Base-by-base conservation (phyloP, 306 rosid species). In the Trifolium pratense region DNA sequence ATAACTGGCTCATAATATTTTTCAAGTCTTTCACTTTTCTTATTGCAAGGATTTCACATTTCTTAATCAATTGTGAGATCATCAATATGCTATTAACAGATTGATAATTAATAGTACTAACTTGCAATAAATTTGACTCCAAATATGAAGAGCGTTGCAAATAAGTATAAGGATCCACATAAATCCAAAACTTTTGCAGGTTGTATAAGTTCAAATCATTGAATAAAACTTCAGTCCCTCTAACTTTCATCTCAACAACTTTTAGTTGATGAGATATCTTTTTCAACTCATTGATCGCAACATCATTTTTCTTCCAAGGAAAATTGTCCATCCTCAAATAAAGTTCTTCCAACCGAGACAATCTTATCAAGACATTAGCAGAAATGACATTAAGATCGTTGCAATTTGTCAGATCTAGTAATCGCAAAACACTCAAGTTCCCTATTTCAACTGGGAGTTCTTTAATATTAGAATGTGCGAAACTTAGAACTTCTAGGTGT, bases 261-360 rank as follows among this genome's bases (percentile, higher is more conserved):
- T 42, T 42, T 42, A 42, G 48, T 13, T 42, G 48, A 42, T 42
- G n/a, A 42, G 48, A 42, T 42, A 42, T 42, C 48, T 42, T 3
- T 42, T 42, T 42, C n/a, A 78, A 67, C 66, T 78, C 82, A 3
- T 1, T 42, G 12, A 42, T 45, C 15, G 64, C 3, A 6, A 2
- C 6, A 7, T 63, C 9, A 6, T 71, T 71, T 39, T 1, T 20
- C 36, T 7, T 20, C 60, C 59, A 52, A 18, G 15, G 75, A n/a
- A 71, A 78, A 64, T 70, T 70, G 1, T 16, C 2, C 7, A 52
- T 45, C 39, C 77, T 25, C 0, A 78, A 29, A 42, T 71, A 78
- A 26, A 78, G 73, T 40, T 78, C 77, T 78, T 78, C 78, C 21
- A 78, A 71, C 6, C 8, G 20, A 42, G 68, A 40, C 13, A 71